These are phyloP conservation scores for Nakaseomyces sp. DNA, from an alignment of 1,139 yeast species.

Conservation along the genomic window DNA sequence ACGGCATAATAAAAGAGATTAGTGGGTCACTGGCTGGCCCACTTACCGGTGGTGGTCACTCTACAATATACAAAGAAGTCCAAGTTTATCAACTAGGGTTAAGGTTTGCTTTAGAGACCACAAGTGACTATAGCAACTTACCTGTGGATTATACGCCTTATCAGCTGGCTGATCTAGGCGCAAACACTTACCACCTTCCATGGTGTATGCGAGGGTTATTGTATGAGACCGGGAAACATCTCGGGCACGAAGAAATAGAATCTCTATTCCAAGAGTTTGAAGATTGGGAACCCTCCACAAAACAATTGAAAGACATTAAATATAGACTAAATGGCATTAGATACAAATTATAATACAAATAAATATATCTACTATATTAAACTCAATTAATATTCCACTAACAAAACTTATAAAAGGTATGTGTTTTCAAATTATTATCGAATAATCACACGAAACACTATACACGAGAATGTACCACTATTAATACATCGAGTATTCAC, in stretches of 20 bases:
- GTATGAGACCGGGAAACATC: conserved; percentile 40
- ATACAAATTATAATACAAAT: conserved; percentile 14
- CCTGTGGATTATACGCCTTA: conserved; percentile 54
- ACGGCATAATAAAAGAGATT: conserved; percentile 70
- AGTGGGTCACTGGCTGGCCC: conserved; percentile 82
- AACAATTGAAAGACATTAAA: conserved; percentile 71
- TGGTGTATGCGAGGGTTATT: conserved; percentile 86
- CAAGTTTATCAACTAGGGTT: conserved; percentile 78
- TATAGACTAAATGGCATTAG: conserved; percentile 69
- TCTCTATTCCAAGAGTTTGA: conserved; percentile 64
- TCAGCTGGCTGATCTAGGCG: conserved; percentile 51
- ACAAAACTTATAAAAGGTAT: no score
- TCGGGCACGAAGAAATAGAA: conserved; percentile 47
- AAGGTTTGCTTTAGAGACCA: conserved; percentile 66
- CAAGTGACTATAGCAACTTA: conserved; percentile 38
- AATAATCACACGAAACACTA: no score
- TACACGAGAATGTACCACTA: no score
- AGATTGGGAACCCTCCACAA: conserved; percentile 77
- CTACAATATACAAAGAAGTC: conserved; percentile 76
- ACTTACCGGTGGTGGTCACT: conserved; percentile 90
- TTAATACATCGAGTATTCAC: no score
- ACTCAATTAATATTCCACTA: no score
- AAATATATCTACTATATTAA: no score
- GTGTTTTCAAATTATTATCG: no score
- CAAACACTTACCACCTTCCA: conserved; percentile 79